phyloP scores from a whole-genome alignment of 176 grass and related monocot species.

The Typha latifolia region DNA sequence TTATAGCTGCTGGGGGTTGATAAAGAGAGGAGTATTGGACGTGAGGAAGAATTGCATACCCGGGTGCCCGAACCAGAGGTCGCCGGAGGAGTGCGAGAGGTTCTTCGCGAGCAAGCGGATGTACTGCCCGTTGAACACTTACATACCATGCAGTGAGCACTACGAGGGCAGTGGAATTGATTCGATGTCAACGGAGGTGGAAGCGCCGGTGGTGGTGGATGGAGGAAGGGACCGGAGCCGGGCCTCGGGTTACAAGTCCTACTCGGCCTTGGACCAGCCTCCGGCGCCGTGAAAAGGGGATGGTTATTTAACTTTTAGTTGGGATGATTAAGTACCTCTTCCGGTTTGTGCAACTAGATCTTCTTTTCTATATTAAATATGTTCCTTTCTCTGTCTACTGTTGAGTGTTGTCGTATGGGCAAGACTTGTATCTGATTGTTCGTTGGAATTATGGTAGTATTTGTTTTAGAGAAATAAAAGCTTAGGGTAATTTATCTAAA shows the following conservation, averaged over 20 bases:
- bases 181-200: not conserved
- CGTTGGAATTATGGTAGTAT: too few species aligned
- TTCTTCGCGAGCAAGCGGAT: conserved; percentile 31
- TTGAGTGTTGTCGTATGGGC: too few species aligned
- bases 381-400: too few species aligned
- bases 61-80: conserved; percentile 47
- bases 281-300: not conserved
- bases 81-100: conserved; percentile 53
- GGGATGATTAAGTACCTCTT: too few species aligned
- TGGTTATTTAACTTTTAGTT: not conserved
- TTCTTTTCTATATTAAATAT: too few species aligned
- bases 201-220: conserved; percentile 1
- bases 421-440: too few species aligned
- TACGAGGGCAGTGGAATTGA: not conserved
- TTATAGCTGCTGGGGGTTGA: conserved; percentile 39
- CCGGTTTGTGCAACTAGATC: too few species aligned
- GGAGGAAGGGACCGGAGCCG: conserved; percentile 6
- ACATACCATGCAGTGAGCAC: conserved; percentile 37
- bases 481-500: too few species aligned
- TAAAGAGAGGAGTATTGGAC: conserved; percentile 41
- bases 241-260: conserved; percentile 24
- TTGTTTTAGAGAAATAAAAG: too few species aligned
- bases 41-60: conserved; percentile 75
- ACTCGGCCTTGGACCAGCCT: conserved; percentile 20
- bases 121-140: conserved; percentile 34